Percentiles rank a stretch among this genome's conserved stretches.
Conservation (phyloP, 169 alveolate species). For the Plasmodium gaboni region DNA sequence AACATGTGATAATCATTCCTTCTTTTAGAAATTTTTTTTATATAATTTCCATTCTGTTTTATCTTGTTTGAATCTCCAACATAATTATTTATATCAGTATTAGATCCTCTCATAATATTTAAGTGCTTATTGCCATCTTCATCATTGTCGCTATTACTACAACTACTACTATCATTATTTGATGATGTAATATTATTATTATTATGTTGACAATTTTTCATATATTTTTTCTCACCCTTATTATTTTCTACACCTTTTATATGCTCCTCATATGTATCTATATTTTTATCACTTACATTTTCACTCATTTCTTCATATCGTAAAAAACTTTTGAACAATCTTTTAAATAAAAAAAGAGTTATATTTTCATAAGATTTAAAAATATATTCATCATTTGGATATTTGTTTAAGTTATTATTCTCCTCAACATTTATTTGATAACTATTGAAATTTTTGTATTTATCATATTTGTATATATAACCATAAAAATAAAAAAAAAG, state of each 20-base stretch:
- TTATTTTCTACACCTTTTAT: not conserved
- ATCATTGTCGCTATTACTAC: slow-evolving; percentile 4
- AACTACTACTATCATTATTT: not conserved
- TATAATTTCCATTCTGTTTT: not conserved
- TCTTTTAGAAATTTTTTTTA: not conserved
- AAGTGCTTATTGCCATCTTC: not conserved
- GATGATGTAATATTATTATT: not conserved
- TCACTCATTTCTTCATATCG: not conserved
- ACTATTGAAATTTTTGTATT: not conserved
- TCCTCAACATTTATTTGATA: too few relatives aligned
- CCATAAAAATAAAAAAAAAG: slow-evolving; percentile 70
- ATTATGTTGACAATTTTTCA: too few relatives aligned
- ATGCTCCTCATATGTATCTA: too few relatives aligned
- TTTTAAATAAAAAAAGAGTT: slow-evolving; percentile 11
- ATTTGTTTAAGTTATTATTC: too few relatives aligned
- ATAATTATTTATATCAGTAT: not conserved
- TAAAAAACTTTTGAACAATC: slow-evolving; percentile 16
- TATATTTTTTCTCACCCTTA: not conserved
- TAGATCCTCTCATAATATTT: not conserved
- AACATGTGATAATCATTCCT: slow-evolving; percentile 10
- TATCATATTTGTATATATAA: slow-evolving; percentile 48
- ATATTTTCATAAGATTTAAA: slow-evolving; percentile 32
- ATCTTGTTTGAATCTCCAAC: not conserved
- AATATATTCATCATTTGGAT: slow-evolving; percentile 6
- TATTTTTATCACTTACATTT: not conserved